Percentiles rank a stretch among this genome's conserved stretches.
Conservation (phyloP, 2,329 filamentous ascomycete species). For the Diaporthe citrichinensis region DNA sequence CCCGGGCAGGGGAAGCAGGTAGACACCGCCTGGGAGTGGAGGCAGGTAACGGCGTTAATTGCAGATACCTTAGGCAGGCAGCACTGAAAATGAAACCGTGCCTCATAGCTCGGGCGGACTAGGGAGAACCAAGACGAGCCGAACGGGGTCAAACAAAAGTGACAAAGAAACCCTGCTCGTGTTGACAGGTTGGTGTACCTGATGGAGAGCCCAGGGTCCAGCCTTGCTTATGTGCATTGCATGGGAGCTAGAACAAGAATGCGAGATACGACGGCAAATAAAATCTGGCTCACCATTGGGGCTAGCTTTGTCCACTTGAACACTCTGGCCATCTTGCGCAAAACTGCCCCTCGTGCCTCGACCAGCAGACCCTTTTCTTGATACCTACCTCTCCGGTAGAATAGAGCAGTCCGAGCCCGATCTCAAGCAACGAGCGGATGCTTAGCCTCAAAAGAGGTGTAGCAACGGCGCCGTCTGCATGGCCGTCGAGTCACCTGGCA, state of each 20-base stretch:
- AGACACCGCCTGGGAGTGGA: background rate
- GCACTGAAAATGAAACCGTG: constrained; percentile 13
- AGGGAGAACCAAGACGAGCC: constrained; percentile 8
- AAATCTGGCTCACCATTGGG: background rate
- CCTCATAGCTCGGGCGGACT: constrained; percentile 13
- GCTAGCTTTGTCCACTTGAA: constrained; percentile 16
- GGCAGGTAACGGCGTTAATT: constrained; percentile 15
- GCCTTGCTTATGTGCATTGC: constrained; percentile 39
- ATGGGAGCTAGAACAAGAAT: constrained; percentile 10
- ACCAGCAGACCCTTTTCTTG: background rate
- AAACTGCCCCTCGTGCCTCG: background rate
- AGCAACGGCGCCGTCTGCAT: background rate
- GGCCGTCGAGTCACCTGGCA: constrained; percentile 3
- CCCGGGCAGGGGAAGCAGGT: background rate
- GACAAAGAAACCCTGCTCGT: constrained; percentile 22
- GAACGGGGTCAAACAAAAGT: constrained; percentile 3
- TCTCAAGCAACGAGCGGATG: background rate
- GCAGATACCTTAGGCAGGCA: constrained; percentile 39
- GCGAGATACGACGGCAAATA: constrained; percentile 8
- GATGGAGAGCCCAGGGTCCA: constrained; percentile 25
- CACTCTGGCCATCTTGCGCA: constrained; percentile 14
- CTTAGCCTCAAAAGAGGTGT: background rate
- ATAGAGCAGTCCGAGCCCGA: background rate
- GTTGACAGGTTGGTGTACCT: constrained; percentile 21
- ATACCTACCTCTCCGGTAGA: background rate